Percentiles rank a stretch among this genome's conserved stretches.
Evolutionary conservation across 352 stramenopile genomes (phyloP).

Genomic region (Globisporangium nodosum): DNA sequence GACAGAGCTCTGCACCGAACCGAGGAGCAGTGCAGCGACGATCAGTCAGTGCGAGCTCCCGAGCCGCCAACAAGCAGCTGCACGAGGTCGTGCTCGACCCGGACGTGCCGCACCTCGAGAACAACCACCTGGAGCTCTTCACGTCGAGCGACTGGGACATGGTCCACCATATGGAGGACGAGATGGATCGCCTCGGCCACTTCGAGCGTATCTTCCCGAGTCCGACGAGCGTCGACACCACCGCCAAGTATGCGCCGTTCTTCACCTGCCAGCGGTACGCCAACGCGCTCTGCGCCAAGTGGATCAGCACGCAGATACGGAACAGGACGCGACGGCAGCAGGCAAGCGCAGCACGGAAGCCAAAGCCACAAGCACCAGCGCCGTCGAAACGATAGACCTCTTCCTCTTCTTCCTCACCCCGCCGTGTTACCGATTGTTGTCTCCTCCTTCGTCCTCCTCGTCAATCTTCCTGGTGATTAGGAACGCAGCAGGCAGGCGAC

Average conservation of each 20-base stretch:
- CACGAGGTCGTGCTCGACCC: slow-evolving; percentile 30
- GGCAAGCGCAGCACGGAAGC: neutral
- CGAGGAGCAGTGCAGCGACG: neutral
- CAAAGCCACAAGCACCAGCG: neutral
- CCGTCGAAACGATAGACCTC: neutral
- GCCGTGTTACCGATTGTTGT: neutral
- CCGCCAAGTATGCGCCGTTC: slow-evolving; percentile 27
- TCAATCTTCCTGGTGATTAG: neutral
- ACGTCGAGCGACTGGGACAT: slow-evolving; percentile 48
- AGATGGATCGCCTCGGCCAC: slow-evolving; percentile 50
- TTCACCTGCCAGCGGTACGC: slow-evolving; percentile 62
- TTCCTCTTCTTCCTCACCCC: too few species aligned
- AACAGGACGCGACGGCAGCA: neutral
- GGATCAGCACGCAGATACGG: slow-evolving; percentile 35
- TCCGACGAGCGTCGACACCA: slow-evolving; percentile 4
- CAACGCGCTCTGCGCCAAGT: slow-evolving; percentile 57
- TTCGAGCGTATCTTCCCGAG: slow-evolving; percentile 76
- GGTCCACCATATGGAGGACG: slow-evolving; percentile 59
- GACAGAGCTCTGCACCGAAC: neutral
- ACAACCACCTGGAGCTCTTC: slow-evolving; percentile 17
- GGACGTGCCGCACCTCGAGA: slow-evolving; percentile 6
- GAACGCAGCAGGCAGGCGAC: neutral
- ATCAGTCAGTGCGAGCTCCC: neutral
- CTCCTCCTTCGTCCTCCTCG: neutral
- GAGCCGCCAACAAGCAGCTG: neutral